Evolutionary conservation across 768 basidiomycete species (phyloP).

Genomic region (Russula earlei): DNA sequence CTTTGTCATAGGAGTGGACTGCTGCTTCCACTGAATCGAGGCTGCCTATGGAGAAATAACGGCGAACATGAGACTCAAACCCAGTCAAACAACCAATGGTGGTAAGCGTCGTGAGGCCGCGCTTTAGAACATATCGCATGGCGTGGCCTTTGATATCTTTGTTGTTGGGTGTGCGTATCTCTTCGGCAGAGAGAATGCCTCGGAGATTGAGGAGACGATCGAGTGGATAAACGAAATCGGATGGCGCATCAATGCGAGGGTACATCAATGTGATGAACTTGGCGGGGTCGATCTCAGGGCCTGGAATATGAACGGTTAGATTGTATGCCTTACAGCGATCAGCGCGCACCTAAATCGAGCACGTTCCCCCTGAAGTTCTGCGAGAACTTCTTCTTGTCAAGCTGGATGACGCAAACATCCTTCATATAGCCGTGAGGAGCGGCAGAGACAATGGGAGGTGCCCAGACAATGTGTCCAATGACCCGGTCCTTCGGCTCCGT

Average conservation of each 20-base stretch:
- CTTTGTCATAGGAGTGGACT: background rate
- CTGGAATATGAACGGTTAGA: background rate
- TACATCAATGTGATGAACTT: background rate
- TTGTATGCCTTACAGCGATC: background rate
- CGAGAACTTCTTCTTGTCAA: background rate
- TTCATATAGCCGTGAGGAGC: background rate
- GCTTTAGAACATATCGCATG: background rate
- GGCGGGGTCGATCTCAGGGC: background rate
- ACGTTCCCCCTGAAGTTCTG: background rate
- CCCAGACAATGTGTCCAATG: constrained; percentile 1
- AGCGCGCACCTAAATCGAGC: background rate
- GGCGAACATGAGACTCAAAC: background rate
- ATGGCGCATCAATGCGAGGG: background rate
- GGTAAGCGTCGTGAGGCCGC: background rate
- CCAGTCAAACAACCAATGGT: background rate
- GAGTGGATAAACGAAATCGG: background rate
- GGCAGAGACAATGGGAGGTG: background rate
- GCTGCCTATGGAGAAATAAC: background rate
- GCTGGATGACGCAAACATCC: background rate
- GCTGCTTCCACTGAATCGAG: background rate
- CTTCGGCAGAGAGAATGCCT: background rate
- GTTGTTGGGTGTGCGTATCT: background rate
- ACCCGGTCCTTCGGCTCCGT: background rate
- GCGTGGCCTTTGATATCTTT: background rate
- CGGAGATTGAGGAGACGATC: background rate